Conservation (phyloP, 2,329 filamentous ascomycete genomes). For the Aspergillus tamarii region DNA sequence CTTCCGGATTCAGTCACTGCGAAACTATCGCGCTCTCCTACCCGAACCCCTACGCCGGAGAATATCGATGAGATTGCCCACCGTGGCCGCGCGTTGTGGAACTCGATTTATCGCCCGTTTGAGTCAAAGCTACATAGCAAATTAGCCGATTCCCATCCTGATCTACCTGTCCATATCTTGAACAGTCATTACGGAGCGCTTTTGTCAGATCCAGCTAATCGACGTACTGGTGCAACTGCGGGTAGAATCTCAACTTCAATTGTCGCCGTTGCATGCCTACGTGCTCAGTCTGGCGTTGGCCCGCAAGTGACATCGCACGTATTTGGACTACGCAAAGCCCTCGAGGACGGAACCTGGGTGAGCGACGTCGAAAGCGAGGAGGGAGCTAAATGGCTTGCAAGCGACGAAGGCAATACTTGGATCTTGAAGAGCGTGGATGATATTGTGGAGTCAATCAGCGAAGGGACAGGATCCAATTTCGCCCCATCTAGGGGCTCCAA, state of each 20-base stretch:
- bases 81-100: conserved; percentile 71
- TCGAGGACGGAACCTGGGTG: conserved; percentile 66
- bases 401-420: conserved; percentile 68
- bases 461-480: conserved; percentile 58
- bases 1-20: conserved; percentile 62
- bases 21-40: conserved; percentile 59
- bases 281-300: conserved; percentile 79
- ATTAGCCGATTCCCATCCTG: conserved; percentile 75
- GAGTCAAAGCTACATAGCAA: conserved; percentile 71
- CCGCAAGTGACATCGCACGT: conserved; percentile 82
- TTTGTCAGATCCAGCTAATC: conserved; percentile 66
- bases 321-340: conserved; percentile 76
- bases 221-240: conserved; percentile 55
- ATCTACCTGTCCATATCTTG: conserved; percentile 79
- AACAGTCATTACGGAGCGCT: conserved; percentile 73
- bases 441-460: conserved; percentile 56
- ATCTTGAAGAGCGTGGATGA: conserved; percentile 64
- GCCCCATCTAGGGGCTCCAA: conserved; percentile 51
- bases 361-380: conserved; percentile 56
- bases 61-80: conserved; percentile 59
- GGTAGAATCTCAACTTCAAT: conserved; percentile 74
- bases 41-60: conserved; percentile 55
- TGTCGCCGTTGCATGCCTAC: conserved; percentile 72
- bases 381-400: conserved; percentile 63
- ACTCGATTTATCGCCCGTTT: conserved; percentile 75